phyloP scores from a whole-genome alignment of 768 basidiomycete genomes.

The Lentinus brumalis region DNA sequence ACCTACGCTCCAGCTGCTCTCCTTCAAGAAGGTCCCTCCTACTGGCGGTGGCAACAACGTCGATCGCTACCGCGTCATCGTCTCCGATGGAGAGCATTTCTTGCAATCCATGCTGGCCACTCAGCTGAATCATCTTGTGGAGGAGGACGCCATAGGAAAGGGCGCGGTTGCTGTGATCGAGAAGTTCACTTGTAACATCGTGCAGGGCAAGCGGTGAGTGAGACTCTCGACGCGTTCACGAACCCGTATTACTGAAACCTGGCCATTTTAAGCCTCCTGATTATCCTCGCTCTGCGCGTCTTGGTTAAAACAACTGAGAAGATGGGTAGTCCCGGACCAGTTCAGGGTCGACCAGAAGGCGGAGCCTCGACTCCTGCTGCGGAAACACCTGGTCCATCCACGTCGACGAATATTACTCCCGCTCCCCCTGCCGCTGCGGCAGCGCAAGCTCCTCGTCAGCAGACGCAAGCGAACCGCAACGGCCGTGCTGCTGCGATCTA shows the following conservation, averaged over 20 bases:
- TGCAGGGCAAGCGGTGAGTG: slow-evolving; percentile 81
- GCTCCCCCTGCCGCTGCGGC: slow-evolving; percentile 18
- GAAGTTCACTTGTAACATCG: slow-evolving; percentile 77
- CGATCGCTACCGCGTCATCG: slow-evolving; percentile 77
- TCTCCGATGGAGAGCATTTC: slow-evolving; percentile 87
- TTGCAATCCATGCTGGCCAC: slow-evolving; percentile 96
- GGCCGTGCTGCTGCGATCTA: slow-evolving; percentile 44
- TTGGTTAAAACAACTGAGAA: slow-evolving; percentile 60
- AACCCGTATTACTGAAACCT: not conserved
- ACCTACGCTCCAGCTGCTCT: slow-evolving; percentile 77
- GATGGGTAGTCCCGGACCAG: slow-evolving; percentile 63
- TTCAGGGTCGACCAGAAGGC: slow-evolving; percentile 34
- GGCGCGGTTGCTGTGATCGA: slow-evolving; percentile 71
- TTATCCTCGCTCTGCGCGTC: slow-evolving; percentile 69
- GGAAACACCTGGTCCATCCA: slow-evolving; percentile 32
- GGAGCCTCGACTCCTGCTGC: slow-evolving; percentile 27
- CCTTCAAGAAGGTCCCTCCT: slow-evolving; percentile 71
- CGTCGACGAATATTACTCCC: slow-evolving; percentile 30
- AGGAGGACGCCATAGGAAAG: slow-evolving; percentile 61
- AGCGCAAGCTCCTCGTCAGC: slow-evolving; percentile 6
- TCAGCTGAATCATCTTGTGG: slow-evolving; percentile 77
- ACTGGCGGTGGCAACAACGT: slow-evolving; percentile 35
- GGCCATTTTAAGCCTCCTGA: slow-evolving; percentile 62
- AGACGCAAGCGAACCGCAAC: slow-evolving; percentile 14
- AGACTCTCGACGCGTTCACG: slow-evolving; percentile 6